phyloP scores from a whole-genome alignment of 1,284 basidiomycete species.

The Malassezia vespertilionis region DNA sequence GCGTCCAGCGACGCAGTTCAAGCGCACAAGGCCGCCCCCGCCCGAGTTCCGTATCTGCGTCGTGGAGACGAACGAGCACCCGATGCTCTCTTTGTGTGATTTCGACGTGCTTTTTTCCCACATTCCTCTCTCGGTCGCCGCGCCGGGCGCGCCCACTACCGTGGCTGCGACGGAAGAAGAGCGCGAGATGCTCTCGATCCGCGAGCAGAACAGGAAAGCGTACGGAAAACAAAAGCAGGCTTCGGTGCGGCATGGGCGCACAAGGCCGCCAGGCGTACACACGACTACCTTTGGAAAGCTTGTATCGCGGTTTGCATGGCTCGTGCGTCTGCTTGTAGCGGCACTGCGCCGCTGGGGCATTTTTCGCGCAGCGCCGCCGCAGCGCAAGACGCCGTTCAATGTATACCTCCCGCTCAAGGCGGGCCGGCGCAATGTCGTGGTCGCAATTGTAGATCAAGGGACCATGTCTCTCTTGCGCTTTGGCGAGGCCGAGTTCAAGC shows the following conservation, averaged over 20 bases:
- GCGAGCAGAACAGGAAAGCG: constrained; percentile 25
- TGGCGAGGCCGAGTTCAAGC: constrained; percentile 68
- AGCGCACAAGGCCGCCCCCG: constrained; percentile 63
- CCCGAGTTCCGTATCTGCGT: constrained; percentile 83
- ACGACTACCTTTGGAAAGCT: constrained; percentile 4
- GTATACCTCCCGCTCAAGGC: constrained; percentile 57
- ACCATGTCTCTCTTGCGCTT: constrained; percentile 81
- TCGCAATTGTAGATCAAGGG: constrained; percentile 81
- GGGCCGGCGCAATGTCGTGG: constrained; percentile 70
- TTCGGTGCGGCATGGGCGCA: neutral
- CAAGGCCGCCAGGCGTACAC: no score
- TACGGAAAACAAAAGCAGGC: constrained; percentile 24
- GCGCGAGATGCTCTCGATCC: constrained; percentile 20
- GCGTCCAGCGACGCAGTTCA: constrained; percentile 75
- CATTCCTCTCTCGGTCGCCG: constrained; percentile 26
- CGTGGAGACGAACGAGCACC: constrained; percentile 33
- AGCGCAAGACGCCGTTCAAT: constrained; percentile 20
- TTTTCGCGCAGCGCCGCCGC: constrained; percentile 13
- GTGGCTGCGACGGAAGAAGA: constrained; percentile 13
- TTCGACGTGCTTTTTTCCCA: constrained; percentile 33
- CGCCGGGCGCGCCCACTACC: constrained; percentile 5
- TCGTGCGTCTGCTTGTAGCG: constrained; percentile 13
- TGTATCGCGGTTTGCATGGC: neutral
- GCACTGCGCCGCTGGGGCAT: neutral
- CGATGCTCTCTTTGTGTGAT: constrained; percentile 20